Percentiles rank a stretch among this genome's conserved stretches.
These are phyloP conservation scores for Epichloe gansuensis DNA, from an alignment of 2,329 filamentous ascomycete species.

Conservation along the genomic window DNA sequence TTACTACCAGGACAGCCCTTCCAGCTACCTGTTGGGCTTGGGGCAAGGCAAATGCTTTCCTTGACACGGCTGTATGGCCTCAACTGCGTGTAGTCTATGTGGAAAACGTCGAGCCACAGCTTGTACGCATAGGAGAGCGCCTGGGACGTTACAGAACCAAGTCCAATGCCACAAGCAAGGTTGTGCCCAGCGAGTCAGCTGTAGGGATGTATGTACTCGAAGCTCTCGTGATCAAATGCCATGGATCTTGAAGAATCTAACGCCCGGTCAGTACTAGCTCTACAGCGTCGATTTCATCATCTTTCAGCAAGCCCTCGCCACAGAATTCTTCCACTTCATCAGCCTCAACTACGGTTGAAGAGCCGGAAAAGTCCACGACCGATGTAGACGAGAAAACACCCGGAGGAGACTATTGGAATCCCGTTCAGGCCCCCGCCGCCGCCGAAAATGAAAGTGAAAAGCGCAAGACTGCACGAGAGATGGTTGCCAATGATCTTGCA, in stretches of 20 bases:
- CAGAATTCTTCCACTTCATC: constrained; percentile 18
- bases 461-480: constrained; percentile 46
- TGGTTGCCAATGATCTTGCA: constrained; percentile 64
- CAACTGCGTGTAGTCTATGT: constrained; percentile 68
- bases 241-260: neutral
- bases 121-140: constrained; percentile 81
- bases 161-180: constrained; percentile 15
- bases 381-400: constrained; percentile 18
- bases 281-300: constrained; percentile 18
- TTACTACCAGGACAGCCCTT: constrained; percentile 56
- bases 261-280: neutral
- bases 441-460: constrained; percentile 38
- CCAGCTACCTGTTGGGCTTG: constrained; percentile 61
- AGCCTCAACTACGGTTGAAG: constrained; percentile 17
- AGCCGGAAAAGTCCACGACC: constrained; percentile 7
- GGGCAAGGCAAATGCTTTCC: constrained; percentile 55
- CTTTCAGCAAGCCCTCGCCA: constrained; percentile 22
- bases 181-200: neutral
- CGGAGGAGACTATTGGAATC: constrained; percentile 15
- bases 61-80: constrained; percentile 70
- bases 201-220: neutral
- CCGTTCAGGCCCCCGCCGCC: constrained; percentile 31
- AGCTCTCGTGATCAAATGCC: neutral
- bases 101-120: constrained; percentile 89
- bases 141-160: constrained; percentile 57